Evolutionary conservation across 2,329 filamentous ascomycete genomes (phyloP).

Genomic region (Pseudocercospora cruenta): DNA sequence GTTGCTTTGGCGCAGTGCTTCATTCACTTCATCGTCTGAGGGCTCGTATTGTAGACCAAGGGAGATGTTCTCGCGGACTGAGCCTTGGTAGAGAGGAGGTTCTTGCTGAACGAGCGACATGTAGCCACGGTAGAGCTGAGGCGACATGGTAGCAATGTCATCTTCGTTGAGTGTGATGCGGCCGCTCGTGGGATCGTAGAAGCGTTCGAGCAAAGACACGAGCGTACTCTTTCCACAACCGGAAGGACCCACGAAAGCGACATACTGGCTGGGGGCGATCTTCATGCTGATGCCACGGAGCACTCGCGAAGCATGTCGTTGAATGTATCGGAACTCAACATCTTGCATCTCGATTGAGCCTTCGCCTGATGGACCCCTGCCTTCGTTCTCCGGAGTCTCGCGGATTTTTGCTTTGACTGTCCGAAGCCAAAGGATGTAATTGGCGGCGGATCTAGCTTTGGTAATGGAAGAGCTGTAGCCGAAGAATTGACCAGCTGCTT

Average conservation of each 20-base stretch:
- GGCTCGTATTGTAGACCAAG: slow-evolving; percentile 48
- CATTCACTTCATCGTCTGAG: slow-evolving; percentile 47
- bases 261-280: slow-evolving; percentile 45
- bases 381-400: slow-evolving; percentile 42
- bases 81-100: slow-evolving; percentile 68
- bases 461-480: slow-evolving; percentile 56
- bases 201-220: slow-evolving; percentile 51
- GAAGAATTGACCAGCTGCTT: slow-evolving; percentile 69
- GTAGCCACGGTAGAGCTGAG: slow-evolving; percentile 64
- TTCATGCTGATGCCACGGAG: slow-evolving; percentile 35
- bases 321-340: slow-evolving; percentile 37
- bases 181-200: slow-evolving; percentile 50
- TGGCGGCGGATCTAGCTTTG: slow-evolving; percentile 42
- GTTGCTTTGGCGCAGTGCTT: slow-evolving; percentile 56
- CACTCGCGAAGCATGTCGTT: slow-evolving; percentile 32
- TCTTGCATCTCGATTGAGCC: slow-evolving; percentile 31
- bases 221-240: slow-evolving; percentile 54
- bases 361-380: slow-evolving; percentile 33
- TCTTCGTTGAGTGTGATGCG: slow-evolving; percentile 56
- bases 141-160: slow-evolving; percentile 62
- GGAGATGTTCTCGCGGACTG: slow-evolving; percentile 62
- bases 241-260: slow-evolving; percentile 53
- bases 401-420: slow-evolving; percentile 43
- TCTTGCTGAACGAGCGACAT: slow-evolving; percentile 77
- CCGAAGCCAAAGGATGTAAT: slow-evolving; percentile 52